Evolutionary conservation across 495 filamentous ascomycete species (phyloP), one percentile per base, ranked within the genome.

Genomic region (Polyplosphaeria fusca): DNA sequence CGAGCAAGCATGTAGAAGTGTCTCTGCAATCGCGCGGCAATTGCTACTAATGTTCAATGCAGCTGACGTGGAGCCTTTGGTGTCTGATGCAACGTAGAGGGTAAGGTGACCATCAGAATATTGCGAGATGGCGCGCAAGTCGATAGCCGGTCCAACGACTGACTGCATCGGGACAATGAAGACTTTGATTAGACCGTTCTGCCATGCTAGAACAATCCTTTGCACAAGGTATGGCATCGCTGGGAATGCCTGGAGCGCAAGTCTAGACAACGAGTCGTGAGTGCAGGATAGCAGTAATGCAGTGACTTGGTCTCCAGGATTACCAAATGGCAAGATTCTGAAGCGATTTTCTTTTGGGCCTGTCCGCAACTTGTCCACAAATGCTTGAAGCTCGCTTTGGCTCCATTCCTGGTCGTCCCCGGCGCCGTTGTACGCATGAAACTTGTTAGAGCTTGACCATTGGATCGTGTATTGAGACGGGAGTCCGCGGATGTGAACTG

Each of bases 251-350:
- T 77, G 73, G 42, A 74, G 47, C 0, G 61, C 49, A 20, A 60
- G 50, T n/a, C 47, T 32, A 20, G 62, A 66, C 18, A 68, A 38
- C 55, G 19, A 71, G 66, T 49, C 68, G 58, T 46, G 66, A 44
- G 28, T 75, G 47, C 71, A 71, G 16, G 72, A 66, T 0, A 71
- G 57, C 26, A 81, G 61, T 14, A 73, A 59, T 7, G 64, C 68
- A 47, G 76, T 77, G 16, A 81, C 71, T 53, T 80, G 74, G 20
- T 73, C 47, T 11, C 78, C 79, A n/a, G 77, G 79, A 49, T 79
- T 71, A 7, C 50, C 63, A 37, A 60, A 52, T 3, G 79, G 73
- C 25, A 66, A 41, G 23, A 80, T 58, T n/a, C 41, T 64, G 71
- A 74, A 58, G 64, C 71, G 20, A 69, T 68, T 47, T 68, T 77